Evolutionary conservation across 2,329 filamentous ascomycete genomes (phyloP), one percentile per base, ranked within the genome.

Genomic region (Aschersonia sp.): DNA sequence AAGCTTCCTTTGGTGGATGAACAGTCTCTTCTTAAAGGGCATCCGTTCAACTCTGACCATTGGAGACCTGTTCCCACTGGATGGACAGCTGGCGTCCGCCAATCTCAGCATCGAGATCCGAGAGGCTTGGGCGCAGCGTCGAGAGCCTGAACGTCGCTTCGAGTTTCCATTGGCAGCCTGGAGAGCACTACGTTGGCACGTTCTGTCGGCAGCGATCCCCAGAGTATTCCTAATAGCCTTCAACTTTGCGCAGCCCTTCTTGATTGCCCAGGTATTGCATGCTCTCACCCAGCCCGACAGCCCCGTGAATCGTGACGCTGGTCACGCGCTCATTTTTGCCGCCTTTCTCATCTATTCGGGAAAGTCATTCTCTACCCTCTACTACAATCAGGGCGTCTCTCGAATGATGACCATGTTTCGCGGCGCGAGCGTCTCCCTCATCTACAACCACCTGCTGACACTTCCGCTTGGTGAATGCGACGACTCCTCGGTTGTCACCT

Each of bases 1-100:
- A 30, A 60, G 57, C 22, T 48, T 64, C 10, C 60, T 63, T 42
- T 62, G 59, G 59, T 65, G 62, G 62, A 44, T 64, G 30, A 62
- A 62, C 42, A 44, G 52, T 5, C 47, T 63, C 1, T 58, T 65
- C 46, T 41, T 50, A 8, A 50, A 49, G 9, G 60, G 60, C 5
- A 56, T 56, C 39, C 39, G 42, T 31, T 37, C 33, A 5, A 29
- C 39, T 29, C 48, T 57, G 6, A 47, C 51, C 3, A 22, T 53
- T 32, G 39, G 50, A 10, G 48, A 52, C 31, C 47, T 53, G 1
- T 49, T 52, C 42, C 41, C 41, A 2, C 30, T 57, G 5, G 54
- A 55, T 12, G 50, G 48, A 5, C 33, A 48, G 10, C 37, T 52
- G 47, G 45, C 50, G 11, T 53, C 52, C 4, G 39, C 30, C 33